phyloP scores from a whole-genome alignment of 176 grass and related monocot species.

The Aegilops umbellulata region DNA sequence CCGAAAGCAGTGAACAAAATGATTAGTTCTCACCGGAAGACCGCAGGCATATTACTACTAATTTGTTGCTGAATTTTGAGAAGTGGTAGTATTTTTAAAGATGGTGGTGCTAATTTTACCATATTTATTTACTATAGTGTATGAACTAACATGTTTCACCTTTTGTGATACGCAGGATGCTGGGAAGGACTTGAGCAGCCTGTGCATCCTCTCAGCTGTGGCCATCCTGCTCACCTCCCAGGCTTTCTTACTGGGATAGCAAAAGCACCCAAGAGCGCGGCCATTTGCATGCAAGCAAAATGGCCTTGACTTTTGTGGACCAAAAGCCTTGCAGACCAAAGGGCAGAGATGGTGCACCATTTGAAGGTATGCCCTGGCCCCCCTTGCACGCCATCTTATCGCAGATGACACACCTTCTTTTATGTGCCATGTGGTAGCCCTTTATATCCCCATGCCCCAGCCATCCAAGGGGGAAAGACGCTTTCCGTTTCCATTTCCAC shows the following conservation, averaged over 20 bases:
- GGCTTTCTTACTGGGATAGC: constrained; percentile 54
- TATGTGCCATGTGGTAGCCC: constrained; percentile 18
- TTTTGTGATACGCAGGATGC: constrained; percentile 48
- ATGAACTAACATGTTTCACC: background rate
- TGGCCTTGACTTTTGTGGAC: constrained; percentile 36
- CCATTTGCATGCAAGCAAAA: constrained; percentile 35
- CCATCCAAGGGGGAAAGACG: background rate
- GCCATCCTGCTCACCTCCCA: constrained; percentile 58
- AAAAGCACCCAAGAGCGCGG: constrained; percentile 4
- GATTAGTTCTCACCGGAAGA: background rate
- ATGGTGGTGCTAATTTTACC: background rate
- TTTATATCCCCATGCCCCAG: constrained; percentile 41
- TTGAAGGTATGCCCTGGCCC: constrained; percentile 54
- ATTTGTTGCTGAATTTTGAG: background rate
- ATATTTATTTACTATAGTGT: background rate
- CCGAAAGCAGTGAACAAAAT: constrained; percentile 4
- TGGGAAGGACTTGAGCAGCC: constrained; percentile 30
- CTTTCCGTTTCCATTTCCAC: constrained; percentile 27
- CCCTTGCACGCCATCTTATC: constrained; percentile 27
- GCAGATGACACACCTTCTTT: constrained; percentile 39
- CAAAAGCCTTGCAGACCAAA: constrained; percentile 52
- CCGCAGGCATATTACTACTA: too few relatives aligned
- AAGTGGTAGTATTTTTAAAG: background rate
- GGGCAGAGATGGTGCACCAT: constrained; percentile 40
- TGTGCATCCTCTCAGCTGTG: constrained; percentile 44